Base-by-base conservation (phyloP, 208 protist species). In the Leishmania tarentolae region DNA sequence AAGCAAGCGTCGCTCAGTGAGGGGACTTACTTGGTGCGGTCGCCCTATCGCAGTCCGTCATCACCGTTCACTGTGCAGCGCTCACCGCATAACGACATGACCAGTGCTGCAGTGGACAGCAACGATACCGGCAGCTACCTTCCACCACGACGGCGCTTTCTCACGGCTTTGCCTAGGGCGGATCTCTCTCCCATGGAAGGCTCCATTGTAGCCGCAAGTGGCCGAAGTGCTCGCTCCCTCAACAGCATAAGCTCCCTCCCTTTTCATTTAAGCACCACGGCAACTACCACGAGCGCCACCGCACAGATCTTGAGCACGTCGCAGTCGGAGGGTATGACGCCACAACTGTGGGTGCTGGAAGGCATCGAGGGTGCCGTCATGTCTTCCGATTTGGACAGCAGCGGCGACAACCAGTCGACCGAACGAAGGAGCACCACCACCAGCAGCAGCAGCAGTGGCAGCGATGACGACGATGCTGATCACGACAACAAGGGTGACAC, bases 241-340 rank as follows among this genome's bases (percentile, higher is more conserved):
- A 69, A 69, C 24, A 83, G 78, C 71, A 46, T 69, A 19, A 79
- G 76, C 70, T 88, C 84, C 1, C 80, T 86, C 35, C 80, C 83
- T 1, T 91, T 91, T 71, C 85, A 71, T 56, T 87, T 88, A 63
- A 88, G 84, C 80, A 84, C 83, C 35, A 89, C 84, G 15, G 78
- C 83, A 35, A 77, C 79, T 53, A 59, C 65, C 53, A 42, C 83
- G 56, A 81, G 59, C 50, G 81, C 56, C 65, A 83, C 74, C 52
- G 73, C 76, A 31, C 80, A 81, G 52, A 83, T 77, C 52, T 83
- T 88, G 37, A 85, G 78, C 63, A 69, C 78, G 46, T 53, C 52
- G 37, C 47, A 59, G 21, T 35, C 68, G 52, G 82, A 50, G 21
- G 70, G 73, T 63, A 47, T 74, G 35, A 56, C 77, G 0, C 77